Base-by-base conservation (phyloP, 768 basidiomycete genomes). In the Melanogaster broomeanus region DNA sequence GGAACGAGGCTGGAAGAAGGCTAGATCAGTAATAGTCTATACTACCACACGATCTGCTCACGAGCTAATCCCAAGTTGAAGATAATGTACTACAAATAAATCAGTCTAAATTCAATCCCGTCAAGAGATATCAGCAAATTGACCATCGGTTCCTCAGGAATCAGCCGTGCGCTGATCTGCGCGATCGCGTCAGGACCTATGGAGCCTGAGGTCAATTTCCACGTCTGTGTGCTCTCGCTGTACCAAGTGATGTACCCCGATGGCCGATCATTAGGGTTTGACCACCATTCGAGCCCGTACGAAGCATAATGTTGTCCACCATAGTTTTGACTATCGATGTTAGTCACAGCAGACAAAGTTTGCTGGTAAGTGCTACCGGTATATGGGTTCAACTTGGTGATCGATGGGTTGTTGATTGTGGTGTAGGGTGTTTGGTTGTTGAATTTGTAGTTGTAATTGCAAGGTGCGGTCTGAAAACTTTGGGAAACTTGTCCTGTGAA, bases 81-180 rank as follows among this genome's bases (percentile, higher is more conserved):
- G 58, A 98, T 84, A 48, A 94, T 74, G 64, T 85, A 89, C 90
- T 91, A 28, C 40, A 40, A 49, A 42, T 11, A 59, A 52, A 41
- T 57, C 34, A 60, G 55, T 44, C 8, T 22, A 22, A 52, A 15
- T 8, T 11, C 42, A 39, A 31, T 49, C 22, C 12, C 16, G 33
- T 11, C 25, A 11, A 41, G 22, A 10, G n/a, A n/a, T n/a, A 33
- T 52, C 52, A 44, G 51, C 54, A 47, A 45, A 73, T 83, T 56
- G 58, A 93, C 91, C 93, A 98, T 88, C 2, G 97, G 96, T 67
- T 99, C 97, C 62, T 95, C 91, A 5, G 93, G 77, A 49, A 83
- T 84, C 15, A 94, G 62, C 30, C 95, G 77, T 60, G 79, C 74
- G 31, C 80, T 75, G 43, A 98, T 76, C 48, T 84, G 55, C 0